Base-by-base conservation (phyloP, 305 asterid genomes). In the Fraxinus xanthoxyloides region DNA sequence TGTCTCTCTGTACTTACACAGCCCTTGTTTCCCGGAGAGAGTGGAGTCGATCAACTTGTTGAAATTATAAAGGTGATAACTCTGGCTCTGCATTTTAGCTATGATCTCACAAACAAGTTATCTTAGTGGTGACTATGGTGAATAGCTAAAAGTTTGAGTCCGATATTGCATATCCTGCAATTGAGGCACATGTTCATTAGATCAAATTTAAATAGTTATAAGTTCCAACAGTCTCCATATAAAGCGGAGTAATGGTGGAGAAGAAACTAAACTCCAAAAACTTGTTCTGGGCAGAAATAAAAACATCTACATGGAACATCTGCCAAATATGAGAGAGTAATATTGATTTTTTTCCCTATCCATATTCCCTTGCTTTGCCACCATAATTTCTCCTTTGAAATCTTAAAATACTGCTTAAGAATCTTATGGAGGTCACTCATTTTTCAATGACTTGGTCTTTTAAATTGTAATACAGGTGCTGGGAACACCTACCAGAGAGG, bases 11-110 rank as follows among this genome's bases (percentile, higher is more conserved):
- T 76, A 85, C 43, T 84, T 79, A 65, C 79, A 67, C 94, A 95
- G 99, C 99, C 99, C 81, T 86, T 95, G 84, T 95, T 95, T 89
- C 99, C 99, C 12, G 99, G 99, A 84, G 99, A 95, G 89, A 95
- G 98, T 87, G 99, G 98, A 86, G 99, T 95, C 19, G 98, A 95
- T 87, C 99, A 95, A 85, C 92, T 95, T 84, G 99, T 93, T 85
- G 99, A 95, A 86, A 91, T 95, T 85, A 95, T 95, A 79, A 95
- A 93, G 99, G 99, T 95, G 81, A 82, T 80, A 65, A 74, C 79
- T 79, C 77, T 31, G 36, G 35, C 46, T 61, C 69, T 75, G 56
- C 73, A 26, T 74, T 3, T 74, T 80, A 74, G 30, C 35, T 48
- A 72, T 19, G 24, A 72, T 79, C 28, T 74, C 75, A 54, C 79